phyloP scores from a whole-genome alignment of 148 eudicot genomes.

The Heliamphora exappendiculata region DNA sequence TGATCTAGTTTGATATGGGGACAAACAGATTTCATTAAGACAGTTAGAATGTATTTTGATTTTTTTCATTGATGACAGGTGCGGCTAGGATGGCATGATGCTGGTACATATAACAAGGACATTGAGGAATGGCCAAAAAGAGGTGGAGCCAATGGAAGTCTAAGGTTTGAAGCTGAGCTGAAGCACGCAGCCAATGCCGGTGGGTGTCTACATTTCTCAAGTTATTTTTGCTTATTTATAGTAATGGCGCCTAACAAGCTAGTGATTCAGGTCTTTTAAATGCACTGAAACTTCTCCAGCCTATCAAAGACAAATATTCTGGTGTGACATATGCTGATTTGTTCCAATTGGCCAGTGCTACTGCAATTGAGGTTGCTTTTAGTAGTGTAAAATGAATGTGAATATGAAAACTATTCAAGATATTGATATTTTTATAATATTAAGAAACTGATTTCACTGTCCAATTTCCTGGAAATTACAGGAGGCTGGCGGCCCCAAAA shows the following conservation, averaged over 20 bases:
- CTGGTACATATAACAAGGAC: constrained; percentile 88
- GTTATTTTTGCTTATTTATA: constrained; percentile 2
- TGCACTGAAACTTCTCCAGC: constrained; percentile 89
- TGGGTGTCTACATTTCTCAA: constrained; percentile 13
- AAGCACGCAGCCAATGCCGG: constrained; percentile 98
- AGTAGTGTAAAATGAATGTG: not conserved
- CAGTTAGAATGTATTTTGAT: not conserved
- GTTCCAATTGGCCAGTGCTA: constrained; percentile 95
- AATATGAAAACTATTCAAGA: not conserved
- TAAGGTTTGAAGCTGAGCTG: constrained; percentile 84
- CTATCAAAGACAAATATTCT: constrained; percentile 88
- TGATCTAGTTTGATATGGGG: too few relatives aligned
- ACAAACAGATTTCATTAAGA: not conserved
- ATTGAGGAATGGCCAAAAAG: constrained; percentile 91
- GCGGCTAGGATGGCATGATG: constrained; percentile 97
- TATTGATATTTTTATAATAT: not conserved
- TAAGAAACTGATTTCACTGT: constrained; percentile 1
- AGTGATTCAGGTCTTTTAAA: constrained; percentile 75
- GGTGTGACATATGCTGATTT: constrained; percentile 90
- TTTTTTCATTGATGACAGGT: constrained; percentile 41
- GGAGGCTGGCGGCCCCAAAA: constrained; percentile 99
- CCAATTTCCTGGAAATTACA: constrained; percentile 20
- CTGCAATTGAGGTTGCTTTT: constrained; percentile 80
- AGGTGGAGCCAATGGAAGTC: constrained; percentile 96
- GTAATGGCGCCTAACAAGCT: constrained; percentile 17